Conservation (phyloP, 1,139 yeast species). For the Zygosaccharomyces pseudobailii region DNA sequence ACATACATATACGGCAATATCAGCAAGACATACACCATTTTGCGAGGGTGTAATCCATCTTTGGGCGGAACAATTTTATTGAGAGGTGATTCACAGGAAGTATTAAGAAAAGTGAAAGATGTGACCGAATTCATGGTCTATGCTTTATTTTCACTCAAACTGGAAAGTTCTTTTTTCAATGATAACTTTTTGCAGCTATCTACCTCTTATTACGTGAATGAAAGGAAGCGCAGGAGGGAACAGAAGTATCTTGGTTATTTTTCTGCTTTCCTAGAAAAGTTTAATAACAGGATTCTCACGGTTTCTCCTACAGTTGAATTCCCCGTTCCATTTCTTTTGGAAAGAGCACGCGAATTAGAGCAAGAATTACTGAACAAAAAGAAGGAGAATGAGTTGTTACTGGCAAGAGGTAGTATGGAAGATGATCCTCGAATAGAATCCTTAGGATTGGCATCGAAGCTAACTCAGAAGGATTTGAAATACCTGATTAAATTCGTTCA, state of each 20-base stretch:
- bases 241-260: slow-evolving; percentile 33
- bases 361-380: slow-evolving; percentile 39
- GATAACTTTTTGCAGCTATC: slow-evolving; percentile 64
- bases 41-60: slow-evolving; percentile 70
- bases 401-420: slow-evolving; percentile 21
- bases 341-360: slow-evolving; percentile 53
- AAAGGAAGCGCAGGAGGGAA: slow-evolving; percentile 13
- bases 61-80: slow-evolving; percentile 79
- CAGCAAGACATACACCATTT: slow-evolving; percentile 67
- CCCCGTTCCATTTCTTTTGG: slow-evolving; percentile 59
- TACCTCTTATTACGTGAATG: slow-evolving; percentile 29
- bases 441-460: slow-evolving; percentile 25
- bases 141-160: slow-evolving; percentile 67
- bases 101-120: slow-evolving; percentile 63
- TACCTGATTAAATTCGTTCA: slow-evolving; percentile 33
- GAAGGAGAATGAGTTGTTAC: slow-evolving; percentile 31
- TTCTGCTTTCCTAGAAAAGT: slow-evolving; percentile 47
- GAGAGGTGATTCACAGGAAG: slow-evolving; percentile 66
- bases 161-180: slow-evolving; percentile 76
- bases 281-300: slow-evolving; percentile 51
- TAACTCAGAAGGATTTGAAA: slow-evolving; percentile 30
- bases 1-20: slow-evolving; percentile 52
- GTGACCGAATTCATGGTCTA: slow-evolving; percentile 78
- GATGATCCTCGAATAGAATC: slow-evolving; percentile 19
- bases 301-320: slow-evolving; percentile 73